Conservation (phyloP, 352 stramenopile genomes). For the Peronospora tabacina region DNA sequence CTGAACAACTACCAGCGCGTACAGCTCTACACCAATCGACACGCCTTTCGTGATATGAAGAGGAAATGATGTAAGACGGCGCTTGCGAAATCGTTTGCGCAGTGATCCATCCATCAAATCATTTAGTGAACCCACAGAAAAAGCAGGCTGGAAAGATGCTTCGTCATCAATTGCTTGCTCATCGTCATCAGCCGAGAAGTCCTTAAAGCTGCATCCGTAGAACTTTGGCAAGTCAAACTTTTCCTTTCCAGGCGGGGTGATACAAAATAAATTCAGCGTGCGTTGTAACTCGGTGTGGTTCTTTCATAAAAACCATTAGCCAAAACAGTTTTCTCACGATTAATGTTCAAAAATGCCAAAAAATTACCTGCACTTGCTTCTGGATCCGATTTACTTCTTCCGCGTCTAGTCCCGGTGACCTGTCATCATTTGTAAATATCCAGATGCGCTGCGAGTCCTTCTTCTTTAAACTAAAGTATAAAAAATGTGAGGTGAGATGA, state of each 20-base stretch:
- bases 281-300: slow-evolving; percentile 78
- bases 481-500: slow-evolving; percentile 3
- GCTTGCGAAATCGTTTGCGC: slow-evolving; percentile 76
- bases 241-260: slow-evolving; percentile 43
- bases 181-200: slow-evolving; percentile 33
- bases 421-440: slow-evolving; percentile 83
- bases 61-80: slow-evolving; percentile 54
- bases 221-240: slow-evolving; percentile 53
- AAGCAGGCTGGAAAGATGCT: slow-evolving; percentile 50
- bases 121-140: slow-evolving; percentile 62
- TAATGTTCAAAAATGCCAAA: neutral
- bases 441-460: slow-evolving; percentile 80
- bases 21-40: slow-evolving; percentile 73
- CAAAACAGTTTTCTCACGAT: neutral
- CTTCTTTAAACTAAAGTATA: slow-evolving; percentile 58
- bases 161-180: slow-evolving; percentile 23
- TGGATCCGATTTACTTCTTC: slow-evolving; percentile 58
- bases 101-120: slow-evolving; percentile 71
- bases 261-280: slow-evolving; percentile 73
- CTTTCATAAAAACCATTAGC: slow-evolving; percentile 10
- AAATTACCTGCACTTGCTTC: slow-evolving; percentile 66
- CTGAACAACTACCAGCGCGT: slow-evolving; percentile 51
- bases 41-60: slow-evolving; percentile 65
- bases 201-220: slow-evolving; percentile 62
- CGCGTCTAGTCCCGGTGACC: slow-evolving; percentile 32